Conservation (phyloP, 1,284 basidiomycete species). For the Puccinia brachypodii region DNA sequence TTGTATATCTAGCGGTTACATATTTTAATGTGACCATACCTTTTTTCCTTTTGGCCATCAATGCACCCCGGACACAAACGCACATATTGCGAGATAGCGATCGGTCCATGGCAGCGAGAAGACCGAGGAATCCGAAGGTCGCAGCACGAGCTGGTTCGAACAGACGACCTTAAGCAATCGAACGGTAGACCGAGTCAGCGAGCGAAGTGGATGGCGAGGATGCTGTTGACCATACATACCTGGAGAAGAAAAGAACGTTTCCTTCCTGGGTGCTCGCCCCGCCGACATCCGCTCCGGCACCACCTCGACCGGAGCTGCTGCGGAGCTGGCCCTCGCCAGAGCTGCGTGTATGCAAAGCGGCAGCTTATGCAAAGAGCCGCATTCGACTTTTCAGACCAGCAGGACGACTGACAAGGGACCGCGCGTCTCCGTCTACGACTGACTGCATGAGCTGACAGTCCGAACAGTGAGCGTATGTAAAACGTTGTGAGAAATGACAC, state of each 20-base stretch:
- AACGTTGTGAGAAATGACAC: neutral
- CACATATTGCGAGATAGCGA: conserved; percentile 19
- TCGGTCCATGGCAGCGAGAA: conserved; percentile 14
- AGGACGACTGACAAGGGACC: too few relatives aligned
- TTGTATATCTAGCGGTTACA: neutral
- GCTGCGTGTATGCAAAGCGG: neutral
- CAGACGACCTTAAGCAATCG: neutral
- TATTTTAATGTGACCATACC: neutral
- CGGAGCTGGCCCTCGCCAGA: neutral
- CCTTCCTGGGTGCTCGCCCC: too few relatives aligned
- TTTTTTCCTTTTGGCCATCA: conserved; percentile 28
- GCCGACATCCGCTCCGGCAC: too few relatives aligned
- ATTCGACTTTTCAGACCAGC: too few relatives aligned
- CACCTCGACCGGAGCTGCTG: neutral
- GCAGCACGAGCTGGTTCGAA: neutral
- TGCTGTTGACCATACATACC: neutral
- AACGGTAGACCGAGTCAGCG: neutral
- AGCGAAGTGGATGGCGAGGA: neutral
- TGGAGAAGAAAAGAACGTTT: too few relatives aligned
- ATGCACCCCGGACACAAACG: neutral
- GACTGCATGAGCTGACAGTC: too few relatives aligned
- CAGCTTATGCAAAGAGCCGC: neutral
- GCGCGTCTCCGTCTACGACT: too few relatives aligned
- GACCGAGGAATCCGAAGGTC: neutral
- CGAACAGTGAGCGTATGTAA: too few relatives aligned